Percentiles rank a stretch among this genome's conserved stretches.
phyloP scores from a whole-genome alignment of 306 rosid species.

The Corylus avellana region DNA sequence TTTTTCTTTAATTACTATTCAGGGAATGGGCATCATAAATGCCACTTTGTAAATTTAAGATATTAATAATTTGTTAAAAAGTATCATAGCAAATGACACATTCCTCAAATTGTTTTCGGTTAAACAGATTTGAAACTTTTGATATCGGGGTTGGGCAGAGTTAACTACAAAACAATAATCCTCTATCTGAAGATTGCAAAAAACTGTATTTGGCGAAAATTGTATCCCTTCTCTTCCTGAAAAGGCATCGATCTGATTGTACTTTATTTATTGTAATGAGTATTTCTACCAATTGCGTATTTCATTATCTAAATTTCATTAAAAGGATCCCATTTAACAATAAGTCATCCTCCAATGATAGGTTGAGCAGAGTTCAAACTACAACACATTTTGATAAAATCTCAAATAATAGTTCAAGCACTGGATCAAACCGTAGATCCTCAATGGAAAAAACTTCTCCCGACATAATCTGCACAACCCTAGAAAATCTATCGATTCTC shows the following conservation, averaged over 20 bases:
- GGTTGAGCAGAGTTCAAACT: neutral
- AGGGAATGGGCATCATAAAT: no score
- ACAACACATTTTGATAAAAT: neutral
- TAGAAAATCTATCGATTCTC: neutral
- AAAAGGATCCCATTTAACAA: neutral
- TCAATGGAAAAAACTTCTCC: neutral
- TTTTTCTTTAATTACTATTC: no score
- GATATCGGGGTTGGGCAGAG: neutral
- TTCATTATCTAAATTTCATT: neutral
- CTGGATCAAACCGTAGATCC: neutral
- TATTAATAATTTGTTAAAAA: no score
- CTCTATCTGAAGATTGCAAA: neutral
- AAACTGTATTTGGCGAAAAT: neutral
- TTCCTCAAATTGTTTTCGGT: no score
- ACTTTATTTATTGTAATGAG: no score
- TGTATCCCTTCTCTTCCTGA: neutral
- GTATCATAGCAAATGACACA: no score
- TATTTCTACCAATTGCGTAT: neutral
- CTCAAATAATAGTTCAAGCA: neutral
- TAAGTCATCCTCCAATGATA: neutral
- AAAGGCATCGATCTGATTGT: neutral
- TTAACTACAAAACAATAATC: neutral
- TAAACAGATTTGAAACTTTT: neutral
- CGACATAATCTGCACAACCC: neutral
- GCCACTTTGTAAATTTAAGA: no score